Evolutionary conservation across 1,284 basidiomycete genomes (phyloP), one percentile per base, ranked within the genome.

Genomic region (Ceratobasidium sp.): DNA sequence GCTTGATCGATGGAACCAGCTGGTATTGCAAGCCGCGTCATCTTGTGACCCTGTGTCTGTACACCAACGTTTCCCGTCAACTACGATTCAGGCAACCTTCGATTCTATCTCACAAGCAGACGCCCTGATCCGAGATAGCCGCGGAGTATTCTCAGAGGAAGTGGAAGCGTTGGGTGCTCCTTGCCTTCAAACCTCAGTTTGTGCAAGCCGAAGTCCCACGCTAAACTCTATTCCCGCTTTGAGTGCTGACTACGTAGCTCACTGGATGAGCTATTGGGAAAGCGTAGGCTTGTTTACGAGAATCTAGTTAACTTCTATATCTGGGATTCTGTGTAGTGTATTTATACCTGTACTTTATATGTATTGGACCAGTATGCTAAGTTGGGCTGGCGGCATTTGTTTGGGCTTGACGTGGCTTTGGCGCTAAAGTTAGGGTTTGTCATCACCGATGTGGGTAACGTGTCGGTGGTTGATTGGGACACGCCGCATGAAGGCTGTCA

Each of bases 401-500:
- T 77, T 77, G 64, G 28, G 63, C 49, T 23, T 49, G 42, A 13
- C 28, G n/a, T 66, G 33, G 23, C 53, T 18, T 46, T 23, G 46
- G 73, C 73, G 63, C 73, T 58, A 56, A 66, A 55, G 39, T 33
- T 39, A 49, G 40, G 20, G 12, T 49, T 77, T 66, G 73, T 77
- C 49, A 77, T 67, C 61, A 44, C 51, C 63, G n/a, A 58, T 68
- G 51, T 33, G 39, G 73, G 64, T 64, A 28, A 77, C 73, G 73
- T 77, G 73, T 77, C 73, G 33, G 39, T 60, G 73, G 15, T 46
- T 68, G 53, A 77, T 77, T 77, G 73, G 73, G 53, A 77, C 64
- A 77, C 73, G 73, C 53, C 49, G n/a, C 73, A 51, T 53, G 58
- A 67, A 68, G 63, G 7, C 42, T 26, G 23, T 58, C 67, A 9